Base-by-base conservation (phyloP, 78 protist genomes). In the Mantamonas sphyraenae region DNA sequence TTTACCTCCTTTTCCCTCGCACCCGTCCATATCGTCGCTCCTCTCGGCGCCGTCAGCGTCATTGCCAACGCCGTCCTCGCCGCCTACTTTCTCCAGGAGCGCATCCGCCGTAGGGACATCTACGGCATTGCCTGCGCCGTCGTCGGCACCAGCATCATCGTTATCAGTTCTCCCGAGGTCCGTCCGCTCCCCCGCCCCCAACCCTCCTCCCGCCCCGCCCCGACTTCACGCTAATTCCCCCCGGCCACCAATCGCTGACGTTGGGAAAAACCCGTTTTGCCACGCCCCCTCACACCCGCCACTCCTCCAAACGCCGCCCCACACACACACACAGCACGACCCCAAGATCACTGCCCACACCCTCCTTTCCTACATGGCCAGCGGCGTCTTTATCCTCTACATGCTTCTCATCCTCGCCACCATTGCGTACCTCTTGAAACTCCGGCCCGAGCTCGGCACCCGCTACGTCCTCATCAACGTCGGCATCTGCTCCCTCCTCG, bases 1-100 rank as follows among this genome's bases (percentile, higher is more conserved):
- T 72, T 72, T 22, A 39, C 47, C n/a, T 68, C 77, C 19, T 72
- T 58, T 57, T 68, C 65, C 37, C 61, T 45, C 22, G 77, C 77
- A 7, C 77, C 77, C 2, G 77, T 68, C 14, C 28, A 68, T 4
- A 17, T 72, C 35, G 76, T 72, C 19, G 68, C 77, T 9, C 77
- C 77, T n/a, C 60, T 72, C 33, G 77, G 77, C 34, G 45, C 71
- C n/a, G n/a, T 34, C 31, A 2, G 67, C 17, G 69, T 72, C 24
- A 37, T 72, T 22, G 10, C 55, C 60, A 72, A 72, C 62, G 51
- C 58, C 38, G 4, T 72, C 53, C 19, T 72, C 55, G 68, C 77
- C n/a, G 50, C 53, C 63, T 8, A 9, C 71, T 3, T 62, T 26
- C 68, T 62, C 68, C 14, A 35, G n/a, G 77, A 72, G 69, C 55